These are phyloP conservation scores for Euphorbia schlechtendalii DNA, from an alignment of 441 rosid species.

Conservation along the genomic window DNA sequence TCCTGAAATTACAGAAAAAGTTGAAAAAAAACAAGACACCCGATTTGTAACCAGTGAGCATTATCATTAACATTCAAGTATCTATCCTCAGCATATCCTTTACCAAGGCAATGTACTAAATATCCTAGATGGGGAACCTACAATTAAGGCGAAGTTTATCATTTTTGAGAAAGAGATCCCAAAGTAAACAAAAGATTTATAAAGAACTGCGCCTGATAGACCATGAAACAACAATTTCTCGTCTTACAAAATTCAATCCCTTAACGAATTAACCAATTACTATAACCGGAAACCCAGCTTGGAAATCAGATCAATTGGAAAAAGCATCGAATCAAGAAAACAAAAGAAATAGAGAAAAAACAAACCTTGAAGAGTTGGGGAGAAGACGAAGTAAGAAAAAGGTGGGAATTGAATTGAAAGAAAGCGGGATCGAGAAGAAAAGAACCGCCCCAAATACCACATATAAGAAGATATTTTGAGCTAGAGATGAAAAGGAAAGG, in stretches of 20 bases:
- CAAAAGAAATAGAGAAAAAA: not conserved
- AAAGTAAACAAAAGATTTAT: not conserved
- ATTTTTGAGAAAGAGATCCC: not conserved
- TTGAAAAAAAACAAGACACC: conserved; percentile 8
- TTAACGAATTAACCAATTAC: not conserved
- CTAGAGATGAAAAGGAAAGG: not conserved
- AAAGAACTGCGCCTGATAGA: not conserved
- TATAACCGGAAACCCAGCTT: not conserved
- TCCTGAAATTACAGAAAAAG: conserved; percentile 21
- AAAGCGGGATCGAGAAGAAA: not conserved
- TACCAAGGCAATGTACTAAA: not conserved
- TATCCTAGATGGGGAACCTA: not conserved
- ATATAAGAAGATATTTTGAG: not conserved
- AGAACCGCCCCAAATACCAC: not conserved
- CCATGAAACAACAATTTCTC: not conserved
- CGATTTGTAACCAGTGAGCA: not conserved
- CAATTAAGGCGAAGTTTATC: too few species aligned
- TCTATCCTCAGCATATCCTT: not conserved
- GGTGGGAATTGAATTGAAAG: not conserved
- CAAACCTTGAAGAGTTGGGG: conserved; percentile 13
- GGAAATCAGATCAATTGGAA: conserved; percentile 1
- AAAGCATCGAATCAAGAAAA: not conserved
- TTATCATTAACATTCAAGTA: not conserved
- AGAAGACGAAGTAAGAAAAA: not conserved
- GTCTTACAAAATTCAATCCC: not conserved